A percentile compares a stretch with the other conserved stretches of the same genome.
These are phyloP conservation scores for Nidula microcarpa DNA, from an alignment of 768 basidiomycete genomes.

Conservation along the genomic window DNA sequence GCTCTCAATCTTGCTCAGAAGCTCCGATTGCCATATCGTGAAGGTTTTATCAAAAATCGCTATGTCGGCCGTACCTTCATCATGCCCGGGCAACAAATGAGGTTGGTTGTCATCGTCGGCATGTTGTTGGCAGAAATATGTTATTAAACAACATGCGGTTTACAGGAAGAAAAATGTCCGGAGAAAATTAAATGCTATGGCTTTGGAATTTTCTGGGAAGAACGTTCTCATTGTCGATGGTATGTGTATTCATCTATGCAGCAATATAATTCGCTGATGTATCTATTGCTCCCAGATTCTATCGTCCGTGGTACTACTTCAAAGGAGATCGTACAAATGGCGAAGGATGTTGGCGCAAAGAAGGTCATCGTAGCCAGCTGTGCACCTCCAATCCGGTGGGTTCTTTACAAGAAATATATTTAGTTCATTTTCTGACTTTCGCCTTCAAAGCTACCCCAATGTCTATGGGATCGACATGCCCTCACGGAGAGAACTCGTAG, in stretches of 20 bases:
- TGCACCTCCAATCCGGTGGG: constrained; percentile 90
- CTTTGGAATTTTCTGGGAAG: constrained; percentile 89
- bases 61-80: constrained; percentile 99
- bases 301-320: constrained; percentile 99
- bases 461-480: constrained; percentile 99
- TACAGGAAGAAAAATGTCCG: constrained; percentile 88
- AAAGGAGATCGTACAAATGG: constrained; percentile 99
- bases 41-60: constrained; percentile 98
- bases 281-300: constrained; percentile 58
- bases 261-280: not conserved
- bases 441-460: constrained; percentile 67
- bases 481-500: constrained; percentile 89
- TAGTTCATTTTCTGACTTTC: not conserved
- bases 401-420: not conserved
- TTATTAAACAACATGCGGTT: not conserved
- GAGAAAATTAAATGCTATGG: constrained; percentile 97
- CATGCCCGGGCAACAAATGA: constrained; percentile 98
- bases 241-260: constrained; percentile 24
- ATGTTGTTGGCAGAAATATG: not conserved
- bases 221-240: constrained; percentile 96
- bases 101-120: constrained; percentile 35
- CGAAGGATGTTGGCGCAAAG: constrained; percentile 96
- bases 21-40: constrained; percentile 86
- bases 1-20: constrained; percentile 94
- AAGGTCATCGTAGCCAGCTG: constrained; percentile 96